phyloP scores from a whole-genome alignment of 176 grass and related monocot genomes.

The Avena sativa region DNA sequence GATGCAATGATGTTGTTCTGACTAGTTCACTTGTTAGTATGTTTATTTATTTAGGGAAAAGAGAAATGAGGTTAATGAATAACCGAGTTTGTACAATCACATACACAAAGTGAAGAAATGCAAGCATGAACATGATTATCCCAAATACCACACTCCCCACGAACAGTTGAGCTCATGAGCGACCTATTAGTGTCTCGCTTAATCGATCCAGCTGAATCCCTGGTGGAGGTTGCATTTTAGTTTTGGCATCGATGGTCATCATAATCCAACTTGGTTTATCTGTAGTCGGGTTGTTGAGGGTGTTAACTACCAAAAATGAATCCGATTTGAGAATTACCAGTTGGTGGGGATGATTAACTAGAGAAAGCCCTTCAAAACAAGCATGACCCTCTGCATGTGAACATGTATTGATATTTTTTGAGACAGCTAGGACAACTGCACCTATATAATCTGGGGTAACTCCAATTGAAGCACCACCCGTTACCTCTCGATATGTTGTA shows the following conservation, averaged over 20 bases:
- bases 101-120: neutral
- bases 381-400: neutral
- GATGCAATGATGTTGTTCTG: neutral
- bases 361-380: neutral
- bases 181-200: neutral
- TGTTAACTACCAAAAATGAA: neutral
- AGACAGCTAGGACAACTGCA: neutral
- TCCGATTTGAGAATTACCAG: neutral
- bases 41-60: neutral
- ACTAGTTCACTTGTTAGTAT: neutral
- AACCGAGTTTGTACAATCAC: neutral
- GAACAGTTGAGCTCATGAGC: neutral
- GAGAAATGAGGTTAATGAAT: neutral
- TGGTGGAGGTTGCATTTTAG: neutral
- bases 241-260: neutral
- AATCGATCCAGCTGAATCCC: neutral
- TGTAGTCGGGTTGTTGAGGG: neutral
- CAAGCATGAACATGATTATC: neutral
- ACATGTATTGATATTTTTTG: neutral
- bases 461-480: neutral
- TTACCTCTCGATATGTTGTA: neutral
- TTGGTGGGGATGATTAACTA: neutral
- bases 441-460: neutral
- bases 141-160: neutral
- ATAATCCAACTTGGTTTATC: constrained; percentile 16